Evolutionary conservation across 257 asterid species (phyloP).

Genomic region (Solanum stenotomum): DNA sequence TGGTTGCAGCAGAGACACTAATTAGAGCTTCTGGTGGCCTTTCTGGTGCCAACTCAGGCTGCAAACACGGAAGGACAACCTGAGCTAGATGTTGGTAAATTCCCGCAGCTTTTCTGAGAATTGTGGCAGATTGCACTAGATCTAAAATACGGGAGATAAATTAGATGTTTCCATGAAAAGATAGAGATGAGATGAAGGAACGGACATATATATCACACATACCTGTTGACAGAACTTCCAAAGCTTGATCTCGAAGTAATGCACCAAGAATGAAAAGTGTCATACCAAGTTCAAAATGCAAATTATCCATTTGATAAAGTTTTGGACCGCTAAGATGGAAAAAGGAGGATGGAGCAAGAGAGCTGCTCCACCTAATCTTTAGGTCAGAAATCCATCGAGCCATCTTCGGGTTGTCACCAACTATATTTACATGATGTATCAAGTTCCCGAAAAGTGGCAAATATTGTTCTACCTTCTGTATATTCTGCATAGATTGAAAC

Average conservation of each 20-base stretch:
- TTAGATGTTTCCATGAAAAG: background rate
- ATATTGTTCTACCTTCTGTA: slow-evolving; percentile 56
- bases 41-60: slow-evolving; percentile 9
- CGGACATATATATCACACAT: background rate
- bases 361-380: slow-evolving; percentile 56
- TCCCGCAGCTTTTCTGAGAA: slow-evolving; percentile 71
- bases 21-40: slow-evolving; percentile 47
- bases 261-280: slow-evolving; percentile 43
- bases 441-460: slow-evolving; percentile 54
- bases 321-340: slow-evolving; percentile 25
- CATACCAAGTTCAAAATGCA: slow-evolving; percentile 51
- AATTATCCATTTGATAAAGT: slow-evolving; percentile 28
- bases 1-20: slow-evolving; percentile 28
- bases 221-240: slow-evolving; percentile 46
- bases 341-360: slow-evolving; percentile 25
- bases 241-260: slow-evolving; percentile 40
- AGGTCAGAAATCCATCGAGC: slow-evolving; percentile 26
- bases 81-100: slow-evolving; percentile 32
- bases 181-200: background rate
- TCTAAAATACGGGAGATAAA: slow-evolving; percentile 24
- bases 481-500: slow-evolving; percentile 27
- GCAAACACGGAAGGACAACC: slow-evolving; percentile 23
- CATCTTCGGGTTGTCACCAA: slow-evolving; percentile 1
- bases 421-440: slow-evolving; percentile 16
- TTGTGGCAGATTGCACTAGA: slow-evolving; percentile 48